Percentiles rank a stretch among this genome's conserved stretches.
Conservation (phyloP, 371 early-diverging fungal genomes). For the Phascolomyces articulosus region DNA sequence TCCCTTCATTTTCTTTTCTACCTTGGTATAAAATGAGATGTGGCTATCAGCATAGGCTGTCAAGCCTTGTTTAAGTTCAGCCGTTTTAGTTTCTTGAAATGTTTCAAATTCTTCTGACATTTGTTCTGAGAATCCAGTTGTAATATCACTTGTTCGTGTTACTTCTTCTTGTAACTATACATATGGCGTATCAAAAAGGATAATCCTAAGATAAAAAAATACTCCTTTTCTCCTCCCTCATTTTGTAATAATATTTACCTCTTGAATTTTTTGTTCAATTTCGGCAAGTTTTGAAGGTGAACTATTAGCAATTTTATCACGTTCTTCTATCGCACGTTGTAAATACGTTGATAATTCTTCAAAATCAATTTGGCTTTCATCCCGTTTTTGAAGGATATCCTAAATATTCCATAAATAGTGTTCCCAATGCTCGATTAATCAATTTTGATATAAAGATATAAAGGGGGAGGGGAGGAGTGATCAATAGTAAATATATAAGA, state of each 20-base stretch:
- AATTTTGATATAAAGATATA: no score
- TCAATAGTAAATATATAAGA: background rate
- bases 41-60: conserved; percentile 77
- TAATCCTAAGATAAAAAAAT: no score
- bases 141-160: conserved; percentile 66
- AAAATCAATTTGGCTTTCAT: conserved; percentile 92
- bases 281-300: conserved; percentile 11
- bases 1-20: background rate
- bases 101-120: conserved; percentile 81
- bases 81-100: conserved; percentile 75
- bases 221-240: no score
- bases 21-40: conserved; percentile 68
- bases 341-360: conserved; percentile 83
- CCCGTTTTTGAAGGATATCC: conserved; percentile 78
- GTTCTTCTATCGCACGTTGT: conserved; percentile 64
- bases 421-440: no score
- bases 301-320: conserved; percentile 4
- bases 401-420: conserved; percentile 17
- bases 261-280: conserved; percentile 3
- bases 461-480: no score
- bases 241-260: no score
- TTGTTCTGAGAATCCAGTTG: conserved; percentile 76
- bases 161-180: conserved; percentile 80
- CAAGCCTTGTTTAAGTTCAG: conserved; percentile 80
- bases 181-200: background rate